Evolutionary conservation across 148 eudicot species (phyloP).

Genomic region (Drosera capensis): DNA sequence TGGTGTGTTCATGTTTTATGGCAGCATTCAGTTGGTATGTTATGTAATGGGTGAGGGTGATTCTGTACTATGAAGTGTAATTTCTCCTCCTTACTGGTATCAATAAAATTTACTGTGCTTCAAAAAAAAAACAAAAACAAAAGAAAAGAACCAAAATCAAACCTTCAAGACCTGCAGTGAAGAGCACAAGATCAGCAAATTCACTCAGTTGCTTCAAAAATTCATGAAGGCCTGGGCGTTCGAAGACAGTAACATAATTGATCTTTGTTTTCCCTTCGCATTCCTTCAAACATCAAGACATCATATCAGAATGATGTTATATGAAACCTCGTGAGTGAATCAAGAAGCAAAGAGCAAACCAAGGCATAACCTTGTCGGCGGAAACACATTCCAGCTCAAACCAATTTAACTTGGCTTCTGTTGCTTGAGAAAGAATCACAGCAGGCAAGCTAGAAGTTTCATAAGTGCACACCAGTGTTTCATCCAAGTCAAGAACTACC

Average conservation of each 20-base stretch:
- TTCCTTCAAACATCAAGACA: slow-evolving; percentile 39
- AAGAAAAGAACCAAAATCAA: slow-evolving; percentile 2
- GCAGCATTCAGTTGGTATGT: no score
- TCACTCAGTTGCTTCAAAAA: slow-evolving; percentile 69
- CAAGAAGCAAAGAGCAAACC: slow-evolving; percentile 2
- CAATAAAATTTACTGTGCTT: no score
- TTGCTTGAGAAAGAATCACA: slow-evolving; percentile 61
- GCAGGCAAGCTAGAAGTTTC: slow-evolving; percentile 84
- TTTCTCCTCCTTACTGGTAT: no score
- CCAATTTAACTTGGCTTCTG: slow-evolving; percentile 83
- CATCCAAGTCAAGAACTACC: slow-evolving; percentile 99
- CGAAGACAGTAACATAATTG: slow-evolving; percentile 97
- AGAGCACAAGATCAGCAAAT: slow-evolving; percentile 90
- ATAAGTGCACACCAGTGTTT: slow-evolving; percentile 89
- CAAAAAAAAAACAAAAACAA: background rate
- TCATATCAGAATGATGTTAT: slow-evolving; percentile 7
- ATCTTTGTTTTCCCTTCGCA: slow-evolving; percentile 82
- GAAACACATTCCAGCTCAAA: slow-evolving; percentile 93
- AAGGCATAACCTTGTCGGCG: slow-evolving; percentile 60
- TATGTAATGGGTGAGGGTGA: no score
- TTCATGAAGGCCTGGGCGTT: slow-evolving; percentile 88
- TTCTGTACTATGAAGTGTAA: no score
- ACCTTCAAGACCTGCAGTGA: slow-evolving; percentile 99
- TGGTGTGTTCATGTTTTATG: no score
- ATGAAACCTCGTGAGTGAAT: background rate